phyloP scores from a whole-genome alignment of 306 rosid species.

The Hippophae tibetana region DNA sequence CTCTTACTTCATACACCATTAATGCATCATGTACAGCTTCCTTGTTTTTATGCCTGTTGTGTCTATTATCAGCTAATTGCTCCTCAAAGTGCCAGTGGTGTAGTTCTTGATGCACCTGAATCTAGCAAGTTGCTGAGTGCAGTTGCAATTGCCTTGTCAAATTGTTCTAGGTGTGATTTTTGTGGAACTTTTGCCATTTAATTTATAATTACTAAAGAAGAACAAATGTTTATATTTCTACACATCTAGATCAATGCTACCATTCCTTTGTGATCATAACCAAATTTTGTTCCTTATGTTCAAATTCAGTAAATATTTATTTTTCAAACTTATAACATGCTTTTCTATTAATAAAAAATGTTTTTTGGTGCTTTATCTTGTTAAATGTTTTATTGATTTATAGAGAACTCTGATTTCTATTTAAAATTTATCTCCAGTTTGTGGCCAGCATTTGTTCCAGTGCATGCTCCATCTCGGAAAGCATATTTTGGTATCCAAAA shows the following conservation, averaged over 20 bases:
- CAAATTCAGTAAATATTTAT: neutral
- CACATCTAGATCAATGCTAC: neutral
- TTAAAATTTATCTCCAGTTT: constrained; percentile 43
- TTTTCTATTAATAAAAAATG: neutral
- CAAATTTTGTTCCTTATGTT: neutral
- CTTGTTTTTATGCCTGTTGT: constrained; percentile 12
- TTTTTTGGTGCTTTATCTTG: neutral
- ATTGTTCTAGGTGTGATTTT: constrained; percentile 66
- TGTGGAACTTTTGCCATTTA: constrained; percentile 5
- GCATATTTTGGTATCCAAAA: constrained; percentile 95
- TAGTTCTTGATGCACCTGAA: constrained; percentile 89
- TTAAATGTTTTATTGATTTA: neutral
- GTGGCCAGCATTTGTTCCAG: constrained; percentile 98
- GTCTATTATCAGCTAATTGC: constrained; percentile 60
- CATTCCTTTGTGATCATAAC: neutral
- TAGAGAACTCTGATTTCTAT: constrained; percentile 19
- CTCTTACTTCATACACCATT: constrained; percentile 9
- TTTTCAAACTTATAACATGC: neutral
- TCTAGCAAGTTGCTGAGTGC: constrained; percentile 97
- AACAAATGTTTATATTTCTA: neutral
- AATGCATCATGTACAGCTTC: neutral
- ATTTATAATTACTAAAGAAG: constrained; percentile 14
- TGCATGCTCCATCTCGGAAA: constrained; percentile 85
- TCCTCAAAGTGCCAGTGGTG: constrained; percentile 97
- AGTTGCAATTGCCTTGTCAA: constrained; percentile 89